Conservation (phyloP, 75 land plant species). For the Azolla pinnata region DNA sequence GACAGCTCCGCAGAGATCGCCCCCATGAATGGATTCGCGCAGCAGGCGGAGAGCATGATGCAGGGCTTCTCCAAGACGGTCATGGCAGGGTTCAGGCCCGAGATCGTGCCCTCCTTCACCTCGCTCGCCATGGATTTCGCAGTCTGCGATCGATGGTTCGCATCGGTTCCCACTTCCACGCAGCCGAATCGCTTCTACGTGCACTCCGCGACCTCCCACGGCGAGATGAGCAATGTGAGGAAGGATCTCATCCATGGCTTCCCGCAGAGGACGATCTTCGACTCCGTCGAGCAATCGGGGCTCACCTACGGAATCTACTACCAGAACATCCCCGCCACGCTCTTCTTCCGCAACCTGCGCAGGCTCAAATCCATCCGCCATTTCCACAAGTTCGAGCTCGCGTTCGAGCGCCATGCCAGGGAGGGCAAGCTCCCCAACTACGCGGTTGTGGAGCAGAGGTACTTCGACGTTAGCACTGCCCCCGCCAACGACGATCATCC, state of each 20-base stretch:
- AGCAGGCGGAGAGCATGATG: conserved; percentile 68
- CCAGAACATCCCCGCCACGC: conserved; percentile 56
- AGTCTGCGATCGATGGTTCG: conserved; percentile 89
- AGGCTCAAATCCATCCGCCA: conserved; percentile 20
- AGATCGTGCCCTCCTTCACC: conserved; percentile 51
- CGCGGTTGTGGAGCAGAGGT: conserved; percentile 31
- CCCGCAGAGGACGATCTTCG: conserved; percentile 81
- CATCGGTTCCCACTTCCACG: conserved; percentile 91
- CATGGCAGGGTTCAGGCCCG: conserved; percentile 88
- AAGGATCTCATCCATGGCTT: conserved; percentile 74
- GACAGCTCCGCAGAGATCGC: conserved; percentile 46
- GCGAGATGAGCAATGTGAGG: conserved; percentile 71
- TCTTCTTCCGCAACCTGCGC: conserved; percentile 28
- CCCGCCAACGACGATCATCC: conserved; percentile 85
- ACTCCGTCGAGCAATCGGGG: conserved; percentile 39
- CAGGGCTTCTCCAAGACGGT: conserved; percentile 47
- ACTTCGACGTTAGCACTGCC: conserved; percentile 19
- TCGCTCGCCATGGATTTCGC: conserved; percentile 79
- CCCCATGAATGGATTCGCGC: conserved; percentile 95
- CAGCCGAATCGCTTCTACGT: conserved; percentile 94
- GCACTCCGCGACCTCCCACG: conserved; percentile 91
- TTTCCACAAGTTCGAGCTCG: conserved; percentile 20
- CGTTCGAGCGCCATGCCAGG: conserved; percentile 28
- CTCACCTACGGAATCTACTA: conserved; percentile 57
- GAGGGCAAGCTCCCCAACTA: conserved; percentile 28